Percentiles rank a stretch among this genome's conserved stretches.
phyloP scores from a whole-genome alignment of 164 flowering plant genomes.

The Vitis labrusca region DNA sequence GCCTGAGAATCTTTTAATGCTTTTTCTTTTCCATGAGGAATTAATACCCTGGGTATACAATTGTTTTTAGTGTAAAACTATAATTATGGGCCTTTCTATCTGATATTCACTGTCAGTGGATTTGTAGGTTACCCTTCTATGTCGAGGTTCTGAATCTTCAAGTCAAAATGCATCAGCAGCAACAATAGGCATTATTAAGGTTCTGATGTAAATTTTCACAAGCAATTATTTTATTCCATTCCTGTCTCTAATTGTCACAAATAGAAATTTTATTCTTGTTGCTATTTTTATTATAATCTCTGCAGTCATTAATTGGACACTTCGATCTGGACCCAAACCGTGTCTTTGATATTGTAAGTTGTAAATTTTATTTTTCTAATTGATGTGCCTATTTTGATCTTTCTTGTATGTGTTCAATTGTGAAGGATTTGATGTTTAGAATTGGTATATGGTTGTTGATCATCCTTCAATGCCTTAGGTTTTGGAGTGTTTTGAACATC shows the following conservation, averaged over 20 bases:
- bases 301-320: conserved; percentile 98
- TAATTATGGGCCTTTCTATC: conserved; percentile 1
- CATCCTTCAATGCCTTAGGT: conserved; percentile 51
- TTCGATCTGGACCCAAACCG: conserved; percentile 99
- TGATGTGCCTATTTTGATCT: neutral
- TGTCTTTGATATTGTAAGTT: conserved; percentile 97
- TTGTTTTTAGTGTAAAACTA: too few species aligned
- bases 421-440: neutral
- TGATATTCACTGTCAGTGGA: conserved; percentile 11
- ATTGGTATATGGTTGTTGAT: neutral
- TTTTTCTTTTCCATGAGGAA: neutral
- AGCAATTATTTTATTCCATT: neutral
- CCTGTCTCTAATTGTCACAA: neutral
- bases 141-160: conserved; percentile 59
- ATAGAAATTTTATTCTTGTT: neutral
- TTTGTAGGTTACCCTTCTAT: conserved; percentile 86
- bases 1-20: too few species aligned
- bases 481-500: conserved; percentile 95
- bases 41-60: neutral
- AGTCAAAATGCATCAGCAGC: conserved; percentile 54
- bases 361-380: neutral
- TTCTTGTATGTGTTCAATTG: neutral
- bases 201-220: conserved; percentile 19
- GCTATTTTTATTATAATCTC: neutral
- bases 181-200: conserved; percentile 91